Conservation (phyloP, 1,139 yeast genomes). For the Sugiyamaella castrensis region DNA sequence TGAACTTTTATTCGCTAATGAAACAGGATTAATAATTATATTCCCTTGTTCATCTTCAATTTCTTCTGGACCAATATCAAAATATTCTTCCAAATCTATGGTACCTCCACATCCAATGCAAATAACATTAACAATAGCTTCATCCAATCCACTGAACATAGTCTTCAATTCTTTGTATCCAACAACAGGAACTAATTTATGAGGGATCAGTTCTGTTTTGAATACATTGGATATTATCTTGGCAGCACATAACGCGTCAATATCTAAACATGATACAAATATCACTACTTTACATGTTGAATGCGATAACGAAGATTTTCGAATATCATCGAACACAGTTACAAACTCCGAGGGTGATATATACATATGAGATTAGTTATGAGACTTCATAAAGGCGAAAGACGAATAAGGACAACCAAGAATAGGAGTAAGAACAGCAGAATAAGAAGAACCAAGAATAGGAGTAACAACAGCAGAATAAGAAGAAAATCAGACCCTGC, state of each 20-base stretch:
- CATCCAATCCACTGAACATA: conserved; percentile 64
- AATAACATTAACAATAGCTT: conserved; percentile 72
- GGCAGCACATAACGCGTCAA: conserved; percentile 90
- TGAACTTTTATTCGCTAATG: conserved; percentile 21
- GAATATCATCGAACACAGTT: conserved; percentile 11
- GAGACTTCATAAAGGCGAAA: background rate
- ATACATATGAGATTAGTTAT: conserved; percentile 9
- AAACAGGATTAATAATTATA: too few species aligned
- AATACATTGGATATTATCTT: conserved; percentile 68
- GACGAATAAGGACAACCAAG: background rate
- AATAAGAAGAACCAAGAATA: too few species aligned
- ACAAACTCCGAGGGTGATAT: conserved; percentile 16
- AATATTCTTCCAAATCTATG: conserved; percentile 76
- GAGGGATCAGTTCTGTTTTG: conserved; percentile 79
- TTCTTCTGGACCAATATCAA: conserved; percentile 57
- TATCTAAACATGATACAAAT: conserved; percentile 85
- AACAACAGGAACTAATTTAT: conserved; percentile 88
- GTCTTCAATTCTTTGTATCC: conserved; percentile 77
- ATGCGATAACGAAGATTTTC: conserved; percentile 13
- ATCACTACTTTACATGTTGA: conserved; percentile 83
- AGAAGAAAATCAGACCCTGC: too few species aligned
- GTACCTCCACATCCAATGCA: conserved; percentile 95
- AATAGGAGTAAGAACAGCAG: too few species aligned
- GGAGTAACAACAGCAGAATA: too few species aligned
- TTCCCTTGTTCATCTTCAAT: conserved; percentile 28